These are phyloP conservation scores for Ceratobasidium sp. DNA, from an alignment of 1,284 basidiomycete genomes.

Conservation along the genomic window DNA sequence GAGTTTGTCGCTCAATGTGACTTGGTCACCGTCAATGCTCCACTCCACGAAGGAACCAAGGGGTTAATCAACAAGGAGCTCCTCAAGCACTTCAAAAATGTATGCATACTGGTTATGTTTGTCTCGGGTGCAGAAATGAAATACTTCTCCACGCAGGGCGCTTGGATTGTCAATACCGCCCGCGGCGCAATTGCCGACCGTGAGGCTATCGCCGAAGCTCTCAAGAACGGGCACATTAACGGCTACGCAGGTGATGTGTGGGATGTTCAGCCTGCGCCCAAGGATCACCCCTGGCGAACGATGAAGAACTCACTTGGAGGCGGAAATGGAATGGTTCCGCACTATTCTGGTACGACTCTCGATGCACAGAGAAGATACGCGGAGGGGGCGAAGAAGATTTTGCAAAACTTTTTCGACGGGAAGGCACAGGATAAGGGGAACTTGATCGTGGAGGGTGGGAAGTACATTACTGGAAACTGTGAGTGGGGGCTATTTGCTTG, in stretches of 20 bases:
- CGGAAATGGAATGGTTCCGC: slow-evolving; percentile 84
- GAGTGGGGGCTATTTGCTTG: slow-evolving; percentile 25
- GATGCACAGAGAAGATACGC: slow-evolving; percentile 95
- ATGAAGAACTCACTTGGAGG: slow-evolving; percentile 84
- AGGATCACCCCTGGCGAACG: slow-evolving; percentile 88
- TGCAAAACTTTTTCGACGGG: slow-evolving; percentile 80
- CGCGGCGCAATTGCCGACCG: slow-evolving; percentile 93
- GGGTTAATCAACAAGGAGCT: slow-evolving; percentile 87
- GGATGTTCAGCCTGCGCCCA: slow-evolving; percentile 88
- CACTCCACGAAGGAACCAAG: slow-evolving; percentile 89
- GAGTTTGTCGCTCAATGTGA: slow-evolving; percentile 88
- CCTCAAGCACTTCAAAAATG: slow-evolving; percentile 90
- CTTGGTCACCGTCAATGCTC: slow-evolving; percentile 91
- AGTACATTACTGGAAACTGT: slow-evolving; percentile 62
- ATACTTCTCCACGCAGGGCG: slow-evolving; percentile 58
- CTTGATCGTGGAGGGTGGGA: slow-evolving; percentile 79
- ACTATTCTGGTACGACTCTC: slow-evolving; percentile 91
- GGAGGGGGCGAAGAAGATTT: slow-evolving; percentile 81
- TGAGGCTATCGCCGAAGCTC: slow-evolving; percentile 82
- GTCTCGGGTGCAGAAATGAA: background rate
- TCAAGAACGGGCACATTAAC: slow-evolving; percentile 81
- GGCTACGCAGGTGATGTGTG: slow-evolving; percentile 80
- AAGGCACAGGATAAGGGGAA: slow-evolving; percentile 83
- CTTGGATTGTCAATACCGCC: slow-evolving; percentile 94
- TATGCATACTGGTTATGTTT: background rate